These are phyloP conservation scores for Toxoplasma gondii DNA, from an alignment of 169 alveolate genomes.

Conservation along the genomic window DNA sequence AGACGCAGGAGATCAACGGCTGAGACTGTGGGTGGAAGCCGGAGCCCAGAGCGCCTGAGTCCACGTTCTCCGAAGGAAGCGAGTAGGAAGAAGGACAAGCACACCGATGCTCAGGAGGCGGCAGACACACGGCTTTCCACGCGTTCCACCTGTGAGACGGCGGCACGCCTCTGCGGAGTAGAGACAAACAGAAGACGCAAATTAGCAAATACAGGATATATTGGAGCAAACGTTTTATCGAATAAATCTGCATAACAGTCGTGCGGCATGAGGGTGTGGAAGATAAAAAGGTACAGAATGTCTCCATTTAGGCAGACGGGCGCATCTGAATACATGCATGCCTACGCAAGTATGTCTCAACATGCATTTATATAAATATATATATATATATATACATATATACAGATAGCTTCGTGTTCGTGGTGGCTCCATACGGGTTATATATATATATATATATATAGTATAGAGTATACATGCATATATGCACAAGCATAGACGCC, in stretches of 20 bases:
- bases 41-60: neutral
- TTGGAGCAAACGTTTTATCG: neutral
- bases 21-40: neutral
- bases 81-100: neutral
- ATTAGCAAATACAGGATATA: no score
- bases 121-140: constrained; percentile 42
- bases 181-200: neutral
- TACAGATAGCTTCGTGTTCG: neutral
- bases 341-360: no score
- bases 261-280: no score
- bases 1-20: constrained; percentile 2
- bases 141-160: constrained; percentile 55
- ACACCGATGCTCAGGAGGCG: constrained; percentile 27
- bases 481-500: no score
- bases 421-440: no score
- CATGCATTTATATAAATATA: no score
- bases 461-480: no score
- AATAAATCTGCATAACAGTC: neutral
- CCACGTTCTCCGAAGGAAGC: neutral
- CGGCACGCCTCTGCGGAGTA: constrained; percentile 46
- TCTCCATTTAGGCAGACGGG: no score
- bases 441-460: no score
- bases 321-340: no score
- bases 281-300: no score
- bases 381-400: neutral